These are phyloP conservation scores for Diaporthe sp. DNA, from an alignment of 2,329 filamentous ascomycete genomes.

Conservation along the genomic window DNA sequence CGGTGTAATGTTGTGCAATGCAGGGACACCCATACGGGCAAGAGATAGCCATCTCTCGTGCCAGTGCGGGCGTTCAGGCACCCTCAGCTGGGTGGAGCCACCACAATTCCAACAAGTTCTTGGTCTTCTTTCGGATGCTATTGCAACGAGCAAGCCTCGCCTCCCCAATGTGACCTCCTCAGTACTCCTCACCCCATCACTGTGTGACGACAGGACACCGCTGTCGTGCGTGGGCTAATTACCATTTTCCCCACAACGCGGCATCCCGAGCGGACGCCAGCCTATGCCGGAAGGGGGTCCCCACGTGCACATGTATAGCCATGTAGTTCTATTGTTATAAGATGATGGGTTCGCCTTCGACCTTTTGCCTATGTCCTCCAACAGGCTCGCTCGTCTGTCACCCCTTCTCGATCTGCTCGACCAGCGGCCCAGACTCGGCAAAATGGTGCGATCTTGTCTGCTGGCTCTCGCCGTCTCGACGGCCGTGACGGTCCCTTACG, in stretches of 20 bases:
- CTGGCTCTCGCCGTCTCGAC: slow-evolving; percentile 1
- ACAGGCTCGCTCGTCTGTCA: not conserved
- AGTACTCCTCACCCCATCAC: not conserved
- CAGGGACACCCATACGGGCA: slow-evolving; percentile 16
- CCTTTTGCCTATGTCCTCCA: not conserved
- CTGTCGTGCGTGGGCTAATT: slow-evolving; percentile 17
- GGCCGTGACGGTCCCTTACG: not conserved
- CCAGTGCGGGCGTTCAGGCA: not conserved
- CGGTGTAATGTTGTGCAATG: slow-evolving; percentile 26
- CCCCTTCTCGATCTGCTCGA: not conserved
- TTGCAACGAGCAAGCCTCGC: slow-evolving; percentile 22
- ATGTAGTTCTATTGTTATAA: not conserved
- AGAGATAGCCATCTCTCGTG: not conserved
- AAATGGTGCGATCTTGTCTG: slow-evolving; percentile 1
- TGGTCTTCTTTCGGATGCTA: slow-evolving; percentile 8
- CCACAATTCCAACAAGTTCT: not conserved
- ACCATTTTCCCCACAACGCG: slow-evolving; percentile 15
- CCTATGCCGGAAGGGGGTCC: not conserved
- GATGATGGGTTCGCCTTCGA: not conserved
- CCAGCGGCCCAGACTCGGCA: not conserved
- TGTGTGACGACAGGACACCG: not conserved
- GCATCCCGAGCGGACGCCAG: not conserved
- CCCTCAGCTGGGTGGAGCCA: not conserved
- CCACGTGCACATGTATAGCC: not conserved
- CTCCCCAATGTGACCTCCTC: not conserved